Evolutionary conservation across 352 stramenopile species (phyloP), one percentile per base, ranked within the genome.

Genomic region (Pilasporangium apinafurcum): DNA sequence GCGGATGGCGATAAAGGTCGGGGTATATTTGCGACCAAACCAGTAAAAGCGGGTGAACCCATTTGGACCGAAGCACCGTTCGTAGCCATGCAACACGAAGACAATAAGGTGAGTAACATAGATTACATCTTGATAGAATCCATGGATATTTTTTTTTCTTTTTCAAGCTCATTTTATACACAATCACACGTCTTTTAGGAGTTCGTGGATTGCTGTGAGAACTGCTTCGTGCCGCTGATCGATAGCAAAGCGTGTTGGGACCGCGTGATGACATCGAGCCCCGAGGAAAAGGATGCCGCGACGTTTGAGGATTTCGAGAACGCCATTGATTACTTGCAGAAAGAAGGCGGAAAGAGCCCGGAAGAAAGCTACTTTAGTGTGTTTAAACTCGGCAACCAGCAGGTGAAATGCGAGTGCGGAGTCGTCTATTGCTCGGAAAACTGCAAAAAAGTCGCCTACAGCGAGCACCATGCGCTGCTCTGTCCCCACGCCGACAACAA

Each of bases 341-440:
- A 83, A 44, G 59, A 86, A 26, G 74, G 74, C 32, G 74, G 74
- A 43, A 81, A 81, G 44, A 68, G 50, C 31, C 56, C 68, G 16
- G 63, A 83, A 9, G 70, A 84, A 53, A 84, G 65, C 63, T 86
- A 86, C 53, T 86, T 86, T 29, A 74, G 55, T 17, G 67, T 88
- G 10, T 88, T 83, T 46, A 60, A 67, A 14, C 44, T 85, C 39
- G 63, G 62, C 9, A 61, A 77, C 39, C 53, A 65, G 42, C 68
- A 77, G 42, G 72, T 84, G 18, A 55, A 70, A 18, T 88, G 76
- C 32, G 42, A 42, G 22, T 96, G 87, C 52, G 83, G 81, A 28
- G 70, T 68, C 20, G 38, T 94, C 9, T 96, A 96, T 58, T 96
- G 87, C 75, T 94, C 81, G 12, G 48, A 71, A 17, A 59, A 41